Evolutionary conservation across 805 yeast genomes (phyloP).

Genomic region (Wickerhamiella kazuoi): DNA sequence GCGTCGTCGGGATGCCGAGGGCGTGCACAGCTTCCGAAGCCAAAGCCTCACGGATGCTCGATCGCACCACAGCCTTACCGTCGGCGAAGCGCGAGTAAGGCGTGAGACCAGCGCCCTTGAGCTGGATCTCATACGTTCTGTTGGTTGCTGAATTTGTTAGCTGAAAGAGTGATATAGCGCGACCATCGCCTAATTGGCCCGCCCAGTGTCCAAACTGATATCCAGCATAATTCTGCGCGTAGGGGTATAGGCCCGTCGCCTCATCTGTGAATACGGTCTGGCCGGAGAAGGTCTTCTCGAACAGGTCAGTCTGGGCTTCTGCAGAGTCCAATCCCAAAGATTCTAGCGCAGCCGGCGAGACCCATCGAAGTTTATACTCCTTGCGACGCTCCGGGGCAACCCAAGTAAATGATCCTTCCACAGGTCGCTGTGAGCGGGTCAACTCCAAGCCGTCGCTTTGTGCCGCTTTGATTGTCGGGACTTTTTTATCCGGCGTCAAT

Average conservation of each 20-base stretch:
- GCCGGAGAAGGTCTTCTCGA: constrained; percentile 46
- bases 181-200: constrained; percentile 92
- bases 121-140: constrained; percentile 44
- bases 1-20: constrained; percentile 69
- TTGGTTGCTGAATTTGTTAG: constrained; percentile 30
- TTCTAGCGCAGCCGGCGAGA: constrained; percentile 40
- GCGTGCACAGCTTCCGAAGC: constrained; percentile 67
- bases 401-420: constrained; percentile 53
- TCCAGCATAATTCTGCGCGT: constrained; percentile 86
- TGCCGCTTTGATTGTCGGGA: constrained; percentile 24
- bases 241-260: constrained; percentile 42
- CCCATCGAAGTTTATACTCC: constrained; percentile 30
- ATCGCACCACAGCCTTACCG: constrained; percentile 82
- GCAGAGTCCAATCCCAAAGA: constrained; percentile 38
- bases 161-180: constrained; percentile 72
- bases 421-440: constrained; percentile 35
- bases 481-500: constrained; percentile 23
- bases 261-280: constrained; percentile 26
- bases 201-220: constrained; percentile 94
- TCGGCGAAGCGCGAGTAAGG: constrained; percentile 92
- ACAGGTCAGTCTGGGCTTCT: constrained; percentile 28
- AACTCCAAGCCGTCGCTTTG: constrained; percentile 17
- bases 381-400: constrained; percentile 45
- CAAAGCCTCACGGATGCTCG: constrained; percentile 74
- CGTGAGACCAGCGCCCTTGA: constrained; percentile 85